Base-by-base conservation (phyloP, 176 grass and related monocot species). In the Eragrostis curvula region DNA sequence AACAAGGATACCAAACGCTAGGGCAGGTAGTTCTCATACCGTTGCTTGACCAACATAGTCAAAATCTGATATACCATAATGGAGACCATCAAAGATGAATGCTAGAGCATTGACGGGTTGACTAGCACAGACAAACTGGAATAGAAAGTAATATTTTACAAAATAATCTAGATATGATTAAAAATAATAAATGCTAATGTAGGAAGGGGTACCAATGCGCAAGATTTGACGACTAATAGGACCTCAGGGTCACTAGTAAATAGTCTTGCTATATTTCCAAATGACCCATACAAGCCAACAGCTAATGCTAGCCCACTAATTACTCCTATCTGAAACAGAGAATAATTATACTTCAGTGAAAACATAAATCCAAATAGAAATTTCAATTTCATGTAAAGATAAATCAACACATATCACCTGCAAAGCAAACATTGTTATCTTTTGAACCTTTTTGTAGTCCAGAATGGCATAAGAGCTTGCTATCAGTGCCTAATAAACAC, bases 21-120 rank as follows among this genome's bases (percentile, higher is more conserved):
- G 40, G 0, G 9, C 25, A 28, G 46, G 44, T 75, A 78, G 40
- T 77, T 79, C 12, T 41, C 80, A 82, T 95, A 98, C 95, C 83
- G 94, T 98, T 70, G 90, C 90, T 74, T 84, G 53, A 82, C 88
- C 96, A 45, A 88, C 84, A 62, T 98, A 98, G 55, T 91, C 80
- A 84, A 98, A 98, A 95, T 98, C 96, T 86, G 92, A 98, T 68
- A 88, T 79, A 45, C 96, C 92, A 58, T 98, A 98, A 73, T 93
- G 96, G 24, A 98, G 90, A 76, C 96, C 96, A 76, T 98, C 96
- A 65, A 93, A 98, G 80, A 98, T 88, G 78, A 98, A 98, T 78
- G 96, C 96, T 81, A 98, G 80, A 46, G 92, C 88, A 86, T 98
- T 98, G 66, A 95, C 84, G 75, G 92, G 96, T 84, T 98, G 96